phyloP scores from a whole-genome alignment of 352 stramenopile species.

The Blastocystis sp. region DNA sequence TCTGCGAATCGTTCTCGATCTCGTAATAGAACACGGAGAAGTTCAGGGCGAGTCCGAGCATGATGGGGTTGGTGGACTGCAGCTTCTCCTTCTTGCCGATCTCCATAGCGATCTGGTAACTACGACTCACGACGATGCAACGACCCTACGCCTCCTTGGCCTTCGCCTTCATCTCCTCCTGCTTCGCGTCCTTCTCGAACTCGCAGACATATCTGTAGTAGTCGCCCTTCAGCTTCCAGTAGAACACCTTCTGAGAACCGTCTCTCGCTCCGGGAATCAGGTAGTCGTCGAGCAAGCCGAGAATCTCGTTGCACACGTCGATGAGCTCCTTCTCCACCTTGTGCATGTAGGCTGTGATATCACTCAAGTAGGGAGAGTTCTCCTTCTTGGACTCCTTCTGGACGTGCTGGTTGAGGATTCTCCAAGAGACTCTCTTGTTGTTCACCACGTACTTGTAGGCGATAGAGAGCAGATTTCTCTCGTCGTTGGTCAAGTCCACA shows the following conservation, averaged over 20 bases:
- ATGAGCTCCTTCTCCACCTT: constrained; percentile 89
- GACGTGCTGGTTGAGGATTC: constrained; percentile 75
- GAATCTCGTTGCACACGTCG: constrained; percentile 95
- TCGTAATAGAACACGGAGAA: constrained; percentile 99
- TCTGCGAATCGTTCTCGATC: constrained; percentile 94
- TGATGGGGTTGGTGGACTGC: constrained; percentile 96
- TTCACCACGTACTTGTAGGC: constrained; percentile 98
- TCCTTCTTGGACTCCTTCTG: constrained; percentile 66
- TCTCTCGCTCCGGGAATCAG: constrained; percentile 89
- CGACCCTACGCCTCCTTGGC: constrained; percentile 5
- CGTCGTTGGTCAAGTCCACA: constrained; percentile 44
- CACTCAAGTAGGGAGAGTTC: constrained; percentile 33
- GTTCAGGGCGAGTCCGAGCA: constrained; percentile 97
- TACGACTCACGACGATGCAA: neutral
- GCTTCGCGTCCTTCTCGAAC: constrained; percentile 92
- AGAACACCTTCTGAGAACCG: constrained; percentile 98
- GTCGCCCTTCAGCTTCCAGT: constrained; percentile 99
- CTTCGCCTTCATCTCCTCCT: constrained; percentile 82
- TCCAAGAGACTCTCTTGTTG: constrained; percentile 94
- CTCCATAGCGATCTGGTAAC: constrained; percentile 57
- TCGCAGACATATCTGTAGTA: constrained; percentile 99
- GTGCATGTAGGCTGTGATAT: constrained; percentile 52
- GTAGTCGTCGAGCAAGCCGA: constrained; percentile 94
- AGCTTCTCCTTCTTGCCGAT: constrained; percentile 82
- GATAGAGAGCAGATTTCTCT: constrained; percentile 76